Evolutionary conservation across 139 green algal species (phyloP), one percentile per base, ranked within the genome.

Genomic region (Raphidocelis subcapitata): DNA sequence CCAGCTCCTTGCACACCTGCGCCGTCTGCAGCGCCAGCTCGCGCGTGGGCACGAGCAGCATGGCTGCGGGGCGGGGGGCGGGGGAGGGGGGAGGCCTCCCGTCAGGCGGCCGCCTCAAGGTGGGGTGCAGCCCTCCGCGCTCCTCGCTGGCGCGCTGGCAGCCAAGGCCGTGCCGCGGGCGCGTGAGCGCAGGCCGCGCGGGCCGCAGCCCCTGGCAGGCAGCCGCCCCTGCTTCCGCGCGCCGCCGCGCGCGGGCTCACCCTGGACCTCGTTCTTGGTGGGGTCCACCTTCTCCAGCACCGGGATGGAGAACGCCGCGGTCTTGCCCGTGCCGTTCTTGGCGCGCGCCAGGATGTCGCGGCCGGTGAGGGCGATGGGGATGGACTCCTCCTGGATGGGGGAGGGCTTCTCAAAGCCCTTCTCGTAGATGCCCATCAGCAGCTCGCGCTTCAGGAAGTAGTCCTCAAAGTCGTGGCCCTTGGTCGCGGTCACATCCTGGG

Each of bases 341-440:
- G 96, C 96, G n/a, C 96, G 86, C 4, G 96, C 96, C 20, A 99
- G 87, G 74, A 99, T 97, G 82, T 99, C 96, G 24, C 96, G 79
- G 3, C 96, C 96, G 0, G 93, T 96, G 33, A 99, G 81, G 18
- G 96, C 96, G 71, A 99, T 98, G 20, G 96, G 96, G 62, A 99
- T 99, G 80, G 80, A 92, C 81, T 99, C 96, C 73, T 99, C 95
- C 73, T 93, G 93, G 67, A 97, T 97, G 32, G 93, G 93, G 32
- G 82, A 92, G n/a, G 93, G 93, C 72, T 87, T 87, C 68, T 98
- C 93, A 77, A 98, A 98, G 29, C 93, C 93, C 74, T 99, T 99
- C 85, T 99, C 96, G 77, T 99, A 99, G 79, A 99, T 99, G 65
- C 96, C 96, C 94, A 98, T 98, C 12, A 99, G 89, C 59, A 99